A percentile compares a stretch with the other conserved stretches of the same genome.
Conservation (phyloP, 352 stramenopile genomes). For the Discostella stelligera region DNA sequence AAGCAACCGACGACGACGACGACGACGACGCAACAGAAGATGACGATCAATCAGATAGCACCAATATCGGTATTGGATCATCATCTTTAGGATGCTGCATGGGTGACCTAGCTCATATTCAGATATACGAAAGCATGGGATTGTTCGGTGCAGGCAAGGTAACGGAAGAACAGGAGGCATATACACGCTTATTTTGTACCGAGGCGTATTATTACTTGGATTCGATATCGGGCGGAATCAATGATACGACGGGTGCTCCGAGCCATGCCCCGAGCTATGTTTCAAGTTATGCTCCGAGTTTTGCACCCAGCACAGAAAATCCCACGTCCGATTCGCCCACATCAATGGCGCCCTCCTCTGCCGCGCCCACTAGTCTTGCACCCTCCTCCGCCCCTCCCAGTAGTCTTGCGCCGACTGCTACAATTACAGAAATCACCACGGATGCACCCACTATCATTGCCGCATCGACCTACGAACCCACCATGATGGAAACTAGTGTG, state of each 20-base stretch:
- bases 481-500: too few relatives aligned
- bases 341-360: slow-evolving; percentile 2
- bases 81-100: slow-evolving; percentile 9
- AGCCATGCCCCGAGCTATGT: not conserved
- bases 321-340: not conserved
- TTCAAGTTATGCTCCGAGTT: not conserved
- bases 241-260: not conserved
- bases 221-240: not conserved
- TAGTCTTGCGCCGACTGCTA: not conserved
- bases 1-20: too few relatives aligned
- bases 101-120: slow-evolving; percentile 16
- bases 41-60: too few relatives aligned
- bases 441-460: too few relatives aligned
- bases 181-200: slow-evolving; percentile 26
- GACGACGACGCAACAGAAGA: too few relatives aligned
- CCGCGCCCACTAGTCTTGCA: not conserved
- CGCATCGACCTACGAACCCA: too few relatives aligned
- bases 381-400: not conserved
- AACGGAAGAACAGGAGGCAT: slow-evolving; percentile 17
- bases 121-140: slow-evolving; percentile 2
- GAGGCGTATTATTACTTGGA: slow-evolving; percentile 18
- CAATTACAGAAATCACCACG: too few relatives aligned
- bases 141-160: not conserved
- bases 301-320: slow-evolving; percentile 1
- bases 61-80: too few relatives aligned